Conservation (phyloP, 1,284 basidiomycete species). For the Boletus holoroseus region DNA sequence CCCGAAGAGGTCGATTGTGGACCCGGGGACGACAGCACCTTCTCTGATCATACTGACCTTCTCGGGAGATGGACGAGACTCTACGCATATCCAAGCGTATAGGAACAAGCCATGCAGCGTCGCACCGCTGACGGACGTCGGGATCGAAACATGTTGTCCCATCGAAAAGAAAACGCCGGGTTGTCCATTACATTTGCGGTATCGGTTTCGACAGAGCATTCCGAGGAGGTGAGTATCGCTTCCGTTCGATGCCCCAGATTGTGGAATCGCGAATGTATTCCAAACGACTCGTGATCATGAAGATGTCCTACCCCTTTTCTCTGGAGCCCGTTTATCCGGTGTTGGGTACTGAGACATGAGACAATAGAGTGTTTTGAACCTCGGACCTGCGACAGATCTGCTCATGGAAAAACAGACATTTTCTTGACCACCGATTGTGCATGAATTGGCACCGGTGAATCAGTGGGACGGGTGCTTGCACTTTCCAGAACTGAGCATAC, state of each 20-base stretch:
- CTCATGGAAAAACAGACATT: background rate
- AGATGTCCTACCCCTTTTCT: background rate
- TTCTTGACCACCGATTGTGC: background rate
- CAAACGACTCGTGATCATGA: background rate
- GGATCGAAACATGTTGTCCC: background rate
- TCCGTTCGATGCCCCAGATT: background rate
- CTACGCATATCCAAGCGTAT: background rate
- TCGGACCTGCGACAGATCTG: background rate
- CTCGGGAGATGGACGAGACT: background rate
- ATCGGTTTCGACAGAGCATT: background rate
- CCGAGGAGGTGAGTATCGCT: background rate
- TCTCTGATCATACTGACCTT: background rate
- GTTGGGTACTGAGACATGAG: background rate
- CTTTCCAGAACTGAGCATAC: background rate
- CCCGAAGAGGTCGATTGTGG: background rate
- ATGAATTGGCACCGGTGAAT: background rate
- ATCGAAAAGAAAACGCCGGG: background rate
- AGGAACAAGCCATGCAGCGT: background rate
- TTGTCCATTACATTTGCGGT: no score
- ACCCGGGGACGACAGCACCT: background rate
- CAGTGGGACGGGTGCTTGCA: background rate
- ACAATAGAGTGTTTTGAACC: background rate
- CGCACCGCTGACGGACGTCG: background rate
- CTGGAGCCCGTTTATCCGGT: background rate
- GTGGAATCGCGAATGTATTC: background rate